Base-by-base conservation (phyloP, 192 early-diverging fungal genomes). In the Dissophora globulifera region DNA sequence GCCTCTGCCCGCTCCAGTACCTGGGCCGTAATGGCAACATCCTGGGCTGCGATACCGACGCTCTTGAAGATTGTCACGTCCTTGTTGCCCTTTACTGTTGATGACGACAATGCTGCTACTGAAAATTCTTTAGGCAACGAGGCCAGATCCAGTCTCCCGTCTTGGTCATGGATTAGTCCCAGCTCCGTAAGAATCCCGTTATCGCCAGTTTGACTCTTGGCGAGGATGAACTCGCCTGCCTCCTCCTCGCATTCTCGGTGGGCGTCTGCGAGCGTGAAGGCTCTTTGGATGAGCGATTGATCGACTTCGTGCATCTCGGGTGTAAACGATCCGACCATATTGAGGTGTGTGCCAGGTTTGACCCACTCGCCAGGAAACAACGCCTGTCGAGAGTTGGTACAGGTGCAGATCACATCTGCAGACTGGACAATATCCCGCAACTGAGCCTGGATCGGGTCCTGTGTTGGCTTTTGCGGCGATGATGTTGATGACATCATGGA, bases 301-400 rank as follows among this genome's bases (percentile, higher is more conserved):
- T 86, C 85, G 0, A 86, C 67, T 40, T 86, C 85, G 17, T 83
- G 81, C 85, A 84, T 86, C 17, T 78, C 69, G 27, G 79, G 69
- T 7, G 48, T 76, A 45, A 74, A 86, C 7, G 85, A 84, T 20
- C 85, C 85, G 4, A 86, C 67, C 52, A 82, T 82, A 40, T 84
- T 86, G 32, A 86, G 19, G 50, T 86, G 85, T 2, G 69, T 65
- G 11, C 81, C 81, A 0, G 69, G 55, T 35, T 62, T 67, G 9
- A 83, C 58, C 79, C 79, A 81, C 16, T 69, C 47, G 15, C 85
- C 85, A 11, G 49, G 46, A 23, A 86, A 79, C 6, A 86, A 47
- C 2, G 85, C 62, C 23, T 68, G 49, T 1, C 32, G 58, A 8
- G 71, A 61, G 35, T 84, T 84, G n/a, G 85, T 86, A 50, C 85